Evolutionary conservation across 345 rosid genomes (phyloP).

Genomic region (Eucalyptus marginata): DNA sequence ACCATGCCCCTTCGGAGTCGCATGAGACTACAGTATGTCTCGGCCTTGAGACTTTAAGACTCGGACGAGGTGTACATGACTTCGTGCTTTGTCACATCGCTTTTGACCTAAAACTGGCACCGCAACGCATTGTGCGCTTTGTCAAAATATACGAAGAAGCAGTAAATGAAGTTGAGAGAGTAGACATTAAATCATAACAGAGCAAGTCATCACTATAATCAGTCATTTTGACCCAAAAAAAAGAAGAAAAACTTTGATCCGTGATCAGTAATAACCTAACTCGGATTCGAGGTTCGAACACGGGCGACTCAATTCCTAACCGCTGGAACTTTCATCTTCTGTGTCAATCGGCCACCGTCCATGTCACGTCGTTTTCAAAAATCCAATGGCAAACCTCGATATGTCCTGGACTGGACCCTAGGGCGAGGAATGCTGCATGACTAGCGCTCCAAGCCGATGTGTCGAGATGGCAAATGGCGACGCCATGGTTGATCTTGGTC

Average conservation of each 20-base stretch:
- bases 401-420: slow-evolving; percentile 69
- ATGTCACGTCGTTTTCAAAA: slow-evolving; percentile 76
- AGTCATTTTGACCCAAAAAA: rapidly evolving
- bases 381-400: slow-evolving; percentile 91
- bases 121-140: background rate
- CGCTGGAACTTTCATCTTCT: background rate
- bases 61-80: background rate
- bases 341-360: slow-evolving; percentile 33
- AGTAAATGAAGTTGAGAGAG: background rate
- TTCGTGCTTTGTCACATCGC: background rate
- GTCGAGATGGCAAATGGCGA: slow-evolving; percentile 81
- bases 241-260: rapidly evolving
- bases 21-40: background rate
- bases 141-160: background rate
- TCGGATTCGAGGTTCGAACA: background rate
- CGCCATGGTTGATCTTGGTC: slow-evolving; percentile 56
- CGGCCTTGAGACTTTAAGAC: background rate
- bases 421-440: slow-evolving; percentile 67
- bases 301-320: background rate
- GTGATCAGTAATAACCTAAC: background rate
- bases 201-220: background rate
- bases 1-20: background rate
- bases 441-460: slow-evolving; percentile 72
- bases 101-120: background rate
- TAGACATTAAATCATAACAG: background rate